These are phyloP conservation scores for Cryptococcus hybrid DNA, from an alignment of 1,284 basidiomycete genomes.

Conservation along the genomic window DNA sequence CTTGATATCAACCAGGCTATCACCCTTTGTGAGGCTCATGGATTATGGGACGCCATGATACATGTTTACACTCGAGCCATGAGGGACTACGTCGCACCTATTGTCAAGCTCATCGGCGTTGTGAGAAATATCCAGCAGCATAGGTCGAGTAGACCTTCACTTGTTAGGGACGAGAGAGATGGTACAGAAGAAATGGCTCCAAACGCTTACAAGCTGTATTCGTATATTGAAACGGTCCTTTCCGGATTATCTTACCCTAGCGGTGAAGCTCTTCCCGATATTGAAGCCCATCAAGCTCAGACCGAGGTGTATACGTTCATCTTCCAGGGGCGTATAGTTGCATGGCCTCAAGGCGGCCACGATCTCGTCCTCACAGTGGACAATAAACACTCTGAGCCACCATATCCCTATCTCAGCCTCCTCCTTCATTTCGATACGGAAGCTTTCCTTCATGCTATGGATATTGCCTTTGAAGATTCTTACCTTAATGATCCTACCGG, in stretches of 20 bases:
- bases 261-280: slow-evolving; percentile 65
- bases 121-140: slow-evolving; percentile 66
- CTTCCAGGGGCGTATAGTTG: slow-evolving; percentile 74
- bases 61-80: slow-evolving; percentile 90
- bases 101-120: slow-evolving; percentile 78
- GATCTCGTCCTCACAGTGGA: slow-evolving; percentile 53
- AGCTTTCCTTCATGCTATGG: slow-evolving; percentile 88
- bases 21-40: slow-evolving; percentile 73
- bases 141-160: slow-evolving; percentile 42
- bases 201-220: slow-evolving; percentile 88
- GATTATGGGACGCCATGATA: slow-evolving; percentile 89
- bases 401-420: slow-evolving; percentile 84
- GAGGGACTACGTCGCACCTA: slow-evolving; percentile 82
- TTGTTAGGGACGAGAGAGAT: slow-evolving; percentile 55
- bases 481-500: slow-evolving; percentile 76
- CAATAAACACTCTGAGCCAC: slow-evolving; percentile 57
- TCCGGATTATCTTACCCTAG: slow-evolving; percentile 85
- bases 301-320: slow-evolving; percentile 73
- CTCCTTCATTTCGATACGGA: slow-evolving; percentile 89
- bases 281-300: slow-evolving; percentile 66
- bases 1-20: slow-evolving; percentile 95
- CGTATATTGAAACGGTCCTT: slow-evolving; percentile 84
- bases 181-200: slow-evolving; percentile 53
- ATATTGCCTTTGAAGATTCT: slow-evolving; percentile 90
- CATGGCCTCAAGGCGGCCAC: slow-evolving; percentile 83